Conservation (phyloP, 306 rosid genomes). For the Prunus mongolica region DNA sequence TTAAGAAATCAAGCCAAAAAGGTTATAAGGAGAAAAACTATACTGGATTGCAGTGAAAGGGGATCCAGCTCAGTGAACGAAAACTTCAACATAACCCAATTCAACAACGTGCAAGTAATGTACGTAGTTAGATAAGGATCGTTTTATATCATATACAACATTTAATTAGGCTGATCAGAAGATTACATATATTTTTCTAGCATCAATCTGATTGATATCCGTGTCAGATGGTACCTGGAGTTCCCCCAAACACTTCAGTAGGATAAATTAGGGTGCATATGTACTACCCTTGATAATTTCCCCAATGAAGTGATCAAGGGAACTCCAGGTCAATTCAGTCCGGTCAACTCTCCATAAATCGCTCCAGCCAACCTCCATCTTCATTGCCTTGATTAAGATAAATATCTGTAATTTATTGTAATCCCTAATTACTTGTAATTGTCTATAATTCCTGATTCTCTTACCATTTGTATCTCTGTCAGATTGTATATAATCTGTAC, state of each 20-base stretch:
- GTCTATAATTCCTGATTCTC: no score
- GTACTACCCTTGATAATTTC: no score
- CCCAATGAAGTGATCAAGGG: constrained; percentile 23
- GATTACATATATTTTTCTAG: neutral
- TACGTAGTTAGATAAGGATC: neutral
- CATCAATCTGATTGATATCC: neutral
- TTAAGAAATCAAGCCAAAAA: neutral
- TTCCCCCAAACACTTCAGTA: constrained; percentile 12
- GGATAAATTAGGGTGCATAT: no score
- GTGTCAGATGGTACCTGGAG: constrained; percentile 10
- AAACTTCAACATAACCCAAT: neutral
- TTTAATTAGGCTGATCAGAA: no score
- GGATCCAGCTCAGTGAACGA: neutral
- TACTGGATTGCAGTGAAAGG: neutral
- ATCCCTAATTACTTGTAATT: no score
- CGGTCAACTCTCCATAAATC: no score
- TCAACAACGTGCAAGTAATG: neutral
- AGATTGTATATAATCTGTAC: no score
- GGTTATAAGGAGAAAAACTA: neutral
- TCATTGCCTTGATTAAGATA: no score
- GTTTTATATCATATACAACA: no score
- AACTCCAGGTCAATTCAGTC: constrained; percentile 8
- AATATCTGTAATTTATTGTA: no score
- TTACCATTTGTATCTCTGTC: no score
- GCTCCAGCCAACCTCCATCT: no score